Evolutionary conservation across 768 basidiomycete species (phyloP).

Genomic region (Calocera viscosa): DNA sequence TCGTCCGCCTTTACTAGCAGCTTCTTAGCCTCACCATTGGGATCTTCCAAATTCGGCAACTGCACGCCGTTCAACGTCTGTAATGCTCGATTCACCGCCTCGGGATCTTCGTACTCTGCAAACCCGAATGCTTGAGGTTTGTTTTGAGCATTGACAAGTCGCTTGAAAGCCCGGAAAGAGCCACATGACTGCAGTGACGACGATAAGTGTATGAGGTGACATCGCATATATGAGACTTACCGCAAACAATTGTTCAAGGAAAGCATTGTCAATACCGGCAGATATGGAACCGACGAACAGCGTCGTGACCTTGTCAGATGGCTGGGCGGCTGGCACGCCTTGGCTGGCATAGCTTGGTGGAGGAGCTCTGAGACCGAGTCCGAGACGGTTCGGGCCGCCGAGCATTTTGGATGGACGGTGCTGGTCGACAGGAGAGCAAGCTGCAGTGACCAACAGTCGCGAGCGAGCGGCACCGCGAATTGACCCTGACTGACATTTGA

Average conservation of each 20-base stretch:
- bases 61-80: constrained; percentile 50
- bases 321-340: neutral
- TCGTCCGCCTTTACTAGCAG: constrained; percentile 88
- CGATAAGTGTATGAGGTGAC: neutral
- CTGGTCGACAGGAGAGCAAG: neutral
- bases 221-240: constrained; percentile 36
- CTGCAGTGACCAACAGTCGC: no score
- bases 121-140: constrained; percentile 96
- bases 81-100: constrained; percentile 70
- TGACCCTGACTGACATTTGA: no score
- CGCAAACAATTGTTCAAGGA: constrained; percentile 62
- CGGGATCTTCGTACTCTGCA: constrained; percentile 88
- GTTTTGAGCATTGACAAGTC: constrained; percentile 81
- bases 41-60: constrained; percentile 49
- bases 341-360: constrained; percentile 1
- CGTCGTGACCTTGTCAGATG: constrained; percentile 42
- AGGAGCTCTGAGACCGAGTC: neutral
- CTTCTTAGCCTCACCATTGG: constrained; percentile 45
- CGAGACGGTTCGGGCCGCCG: neutral
- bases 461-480: no score
- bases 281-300: constrained; percentile 94
- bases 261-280: constrained; percentile 74
- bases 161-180: constrained; percentile 76
- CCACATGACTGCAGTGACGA: constrained; percentile 61
- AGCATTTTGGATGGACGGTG: neutral